Base-by-base conservation (phyloP, 495 filamentous ascomycete species). In the Xylaria castorea region DNA sequence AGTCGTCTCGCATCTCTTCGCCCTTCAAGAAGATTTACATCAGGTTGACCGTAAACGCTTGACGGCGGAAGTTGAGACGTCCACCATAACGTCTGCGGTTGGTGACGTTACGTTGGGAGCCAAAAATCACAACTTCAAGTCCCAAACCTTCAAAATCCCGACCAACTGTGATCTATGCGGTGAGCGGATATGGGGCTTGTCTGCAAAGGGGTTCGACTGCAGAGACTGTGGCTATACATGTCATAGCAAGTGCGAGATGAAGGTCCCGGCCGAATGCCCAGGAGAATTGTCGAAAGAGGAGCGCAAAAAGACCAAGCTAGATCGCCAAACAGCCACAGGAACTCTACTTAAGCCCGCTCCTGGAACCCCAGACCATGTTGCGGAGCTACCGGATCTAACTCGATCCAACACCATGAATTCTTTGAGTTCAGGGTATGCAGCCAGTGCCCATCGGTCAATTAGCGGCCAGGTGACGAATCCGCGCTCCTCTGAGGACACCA, bases 171-270 rank as follows among this genome's bases (percentile, higher is more conserved):
- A 99, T 77, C 86, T 97, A 5, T 99, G 96, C 74, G 94, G 94
- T 5, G 96, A 99, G 74, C 89, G 95, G 12, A 97, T 98, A 78
- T 98, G 96, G 96, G 96, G 96, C 3, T 79, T 99, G 18, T 94
- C 92, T 2, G 96, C 96, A 32, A 98, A 98, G 82, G 96, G 97
- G 2, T 97, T 97, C 72, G 93, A 94, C 80, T 99, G 96, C 79
- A 89, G 91, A 71, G 94, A 97, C 79, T 99, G 96, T 76, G 97
- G 96, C 8, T 99, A 97, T 81, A 97, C 94, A 2, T 99, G 96
- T 76, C 96, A 99, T 83, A 95, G 90, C 85, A 98, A 99, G 83
- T 99, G 96, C 80, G 93, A 99, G 83, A 93, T 99, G 91, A 99
- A 98, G 79, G 97, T 98, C 1, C 94, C 96, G 0, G 93, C 96